Evolutionary conservation across 768 basidiomycete genomes (phyloP), one percentile per base, ranked within the genome.

Genomic region (Leccinum longicurvipes): DNA sequence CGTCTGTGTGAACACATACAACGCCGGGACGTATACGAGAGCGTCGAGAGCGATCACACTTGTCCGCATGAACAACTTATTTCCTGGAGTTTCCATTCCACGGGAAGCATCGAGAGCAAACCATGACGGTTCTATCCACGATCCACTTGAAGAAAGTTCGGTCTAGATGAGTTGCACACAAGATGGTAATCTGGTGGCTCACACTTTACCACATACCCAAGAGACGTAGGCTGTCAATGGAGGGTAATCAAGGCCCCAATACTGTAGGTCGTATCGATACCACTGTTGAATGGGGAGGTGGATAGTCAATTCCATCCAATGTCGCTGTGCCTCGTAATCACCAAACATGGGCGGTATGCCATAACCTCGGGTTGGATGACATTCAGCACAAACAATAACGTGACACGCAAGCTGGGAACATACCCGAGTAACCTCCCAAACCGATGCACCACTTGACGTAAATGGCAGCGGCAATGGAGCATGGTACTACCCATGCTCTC

Each of bases 211-310:
- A 67, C 87, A 93, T 48, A 90, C 29, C 87, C 88, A 95, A 15
- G 91, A 93, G 28, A 86, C 77, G 65, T 95, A 96, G 3, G 92
- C 95, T 3, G 94, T 97, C 58, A 97, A 65, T 3, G 94, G 94
- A 4, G 94, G 94, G 73, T 98, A 98, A 72, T 98, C 95, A 50
- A 98, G 77, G 0, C 92, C 92, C 95, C 95, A 98, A 65, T 96
- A 96, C 32, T 82, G 82, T 28, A 91, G 77, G 65, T 96, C 91
- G 69, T 93, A 91, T 1, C 74, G 84, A 71, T 98, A 98, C 95
- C 95, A 98, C 58, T 87, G 73, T 14, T 73, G 74, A 19, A 83
- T 63, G 0, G 93, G 90, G 1, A 93, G 75, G 66, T 94, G 88
- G 24, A 85, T 71, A 3, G 91, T 92, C 36, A 96, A 68, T 63